A percentile compares a stretch with the other conserved stretches of the same genome.
Evolutionary conservation across 2,329 filamentous ascomycete species (phyloP).

Genomic region (Aspergillus alliaceus): DNA sequence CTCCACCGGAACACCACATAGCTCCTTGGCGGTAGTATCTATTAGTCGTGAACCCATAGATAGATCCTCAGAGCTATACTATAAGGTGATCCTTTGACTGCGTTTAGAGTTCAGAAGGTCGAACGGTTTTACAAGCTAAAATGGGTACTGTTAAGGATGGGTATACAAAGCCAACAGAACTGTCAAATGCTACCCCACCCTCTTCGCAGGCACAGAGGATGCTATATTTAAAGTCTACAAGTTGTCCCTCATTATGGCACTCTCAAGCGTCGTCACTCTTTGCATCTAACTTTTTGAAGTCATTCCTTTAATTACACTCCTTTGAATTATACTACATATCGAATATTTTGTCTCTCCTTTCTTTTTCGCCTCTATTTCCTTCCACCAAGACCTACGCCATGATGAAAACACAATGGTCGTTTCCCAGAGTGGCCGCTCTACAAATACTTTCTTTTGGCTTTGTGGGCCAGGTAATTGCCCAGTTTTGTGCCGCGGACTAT

Average conservation of each 20-base stretch:
- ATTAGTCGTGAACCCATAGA: background rate
- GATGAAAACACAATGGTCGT: background rate
- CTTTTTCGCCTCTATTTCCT: background rate
- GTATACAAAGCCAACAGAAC: background rate
- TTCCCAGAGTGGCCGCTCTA: background rate
- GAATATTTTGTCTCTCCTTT: background rate
- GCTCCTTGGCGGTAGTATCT: background rate
- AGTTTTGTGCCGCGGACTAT: background rate
- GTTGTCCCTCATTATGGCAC: background rate
- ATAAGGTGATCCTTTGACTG: background rate
- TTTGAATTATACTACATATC: too few species aligned
- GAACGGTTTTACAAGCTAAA: background rate
- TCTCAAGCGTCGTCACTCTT: background rate
- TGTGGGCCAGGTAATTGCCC: background rate
- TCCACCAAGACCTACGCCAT: background rate
- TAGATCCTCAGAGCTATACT: background rate
- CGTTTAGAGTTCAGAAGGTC: background rate
- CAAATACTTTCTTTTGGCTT: background rate
- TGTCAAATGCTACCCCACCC: background rate
- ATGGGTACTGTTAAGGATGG: background rate
- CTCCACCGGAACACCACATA: background rate
- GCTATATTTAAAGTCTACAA: background rate
- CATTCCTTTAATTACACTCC: background rate
- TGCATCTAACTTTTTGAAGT: background rate
- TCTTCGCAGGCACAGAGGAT: too few species aligned